A percentile compares a stretch with the other conserved stretches of the same genome.
These are phyloP conservation scores for Graphilbum fragrans DNA, from an alignment of 2,329 filamentous ascomycete genomes.

Conservation along the genomic window DNA sequence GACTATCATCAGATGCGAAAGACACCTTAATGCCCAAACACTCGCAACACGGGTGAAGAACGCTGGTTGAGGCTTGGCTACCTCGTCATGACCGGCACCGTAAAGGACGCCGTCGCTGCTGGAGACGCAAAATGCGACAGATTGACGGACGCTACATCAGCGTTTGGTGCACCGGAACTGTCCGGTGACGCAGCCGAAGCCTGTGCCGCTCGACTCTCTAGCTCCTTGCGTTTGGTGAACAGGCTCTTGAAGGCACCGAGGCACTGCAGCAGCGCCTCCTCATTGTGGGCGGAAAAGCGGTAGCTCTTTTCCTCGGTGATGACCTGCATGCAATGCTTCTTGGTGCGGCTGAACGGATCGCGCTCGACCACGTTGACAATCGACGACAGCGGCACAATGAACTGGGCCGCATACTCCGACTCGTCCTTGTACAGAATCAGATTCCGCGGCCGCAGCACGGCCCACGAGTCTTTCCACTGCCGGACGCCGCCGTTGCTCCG, in stretches of 20 bases:
- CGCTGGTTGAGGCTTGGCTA: too few relatives aligned
- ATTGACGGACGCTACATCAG: too few relatives aligned
- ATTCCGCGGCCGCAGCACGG: conserved; percentile 73
- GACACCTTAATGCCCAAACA: too few relatives aligned
- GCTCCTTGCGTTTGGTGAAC: conserved; percentile 55
- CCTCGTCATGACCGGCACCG: too few relatives aligned
- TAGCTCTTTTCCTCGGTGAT: conserved; percentile 86
- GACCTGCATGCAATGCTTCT: conserved; percentile 78
- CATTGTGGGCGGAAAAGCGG: conserved; percentile 63
- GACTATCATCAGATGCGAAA: too few relatives aligned
- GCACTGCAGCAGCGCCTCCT: conserved; percentile 73
- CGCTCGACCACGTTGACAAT: conserved; percentile 90
- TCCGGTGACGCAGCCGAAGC: background rate
- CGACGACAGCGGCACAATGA: conserved; percentile 65
- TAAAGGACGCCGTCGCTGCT: too few relatives aligned
- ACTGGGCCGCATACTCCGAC: conserved; percentile 74
- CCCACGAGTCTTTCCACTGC: conserved; percentile 94
- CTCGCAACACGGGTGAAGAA: too few relatives aligned
- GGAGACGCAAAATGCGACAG: too few relatives aligned
- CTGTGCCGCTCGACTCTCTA: conserved; percentile 32
- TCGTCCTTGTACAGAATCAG: conserved; percentile 90
- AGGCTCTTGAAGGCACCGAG: conserved; percentile 86
- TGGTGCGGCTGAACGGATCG: conserved; percentile 74
- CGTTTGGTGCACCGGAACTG: too few relatives aligned
- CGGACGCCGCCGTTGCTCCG: conserved; percentile 72